Conservation (phyloP, 106 monocot genomes). For the Amphibolis antarctica region DNA sequence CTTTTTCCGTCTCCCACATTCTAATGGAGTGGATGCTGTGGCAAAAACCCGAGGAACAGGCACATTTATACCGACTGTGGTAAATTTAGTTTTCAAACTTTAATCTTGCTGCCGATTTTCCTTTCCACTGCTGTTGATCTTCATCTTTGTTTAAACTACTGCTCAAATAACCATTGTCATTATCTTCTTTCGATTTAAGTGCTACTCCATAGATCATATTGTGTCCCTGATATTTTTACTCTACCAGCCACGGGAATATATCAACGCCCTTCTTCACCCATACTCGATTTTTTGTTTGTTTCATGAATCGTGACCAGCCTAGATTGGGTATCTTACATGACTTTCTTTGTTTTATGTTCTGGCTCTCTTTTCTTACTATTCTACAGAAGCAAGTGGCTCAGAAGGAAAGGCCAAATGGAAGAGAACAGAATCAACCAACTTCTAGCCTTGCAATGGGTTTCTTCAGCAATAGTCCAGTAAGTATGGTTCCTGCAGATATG, state of each 20-base stretch:
- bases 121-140: not conserved
- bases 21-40: constrained; percentile 28
- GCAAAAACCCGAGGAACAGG: constrained; percentile 59
- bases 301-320: not conserved
- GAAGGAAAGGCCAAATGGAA: not conserved
- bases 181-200: no score
- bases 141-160: not conserved
- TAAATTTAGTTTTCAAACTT: constrained; percentile 10
- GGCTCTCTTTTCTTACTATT: not conserved
- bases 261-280: no score
- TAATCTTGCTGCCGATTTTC: not conserved
- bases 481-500: not conserved
- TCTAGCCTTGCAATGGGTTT: not conserved
- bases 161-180: no score
- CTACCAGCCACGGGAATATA: no score
- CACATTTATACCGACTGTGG: constrained; percentile 65
- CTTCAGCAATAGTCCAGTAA: no score
- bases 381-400: not conserved
- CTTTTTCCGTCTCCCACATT: constrained; percentile 10
- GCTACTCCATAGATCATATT: no score
- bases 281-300: no score
- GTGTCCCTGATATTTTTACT: no score
- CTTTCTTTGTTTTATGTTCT: not conserved
- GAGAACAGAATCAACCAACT: not conserved
- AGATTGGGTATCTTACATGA: not conserved